phyloP scores from a whole-genome alignment of 2,329 filamentous ascomycete species.

The Paecilomyces fulvus region DNA sequence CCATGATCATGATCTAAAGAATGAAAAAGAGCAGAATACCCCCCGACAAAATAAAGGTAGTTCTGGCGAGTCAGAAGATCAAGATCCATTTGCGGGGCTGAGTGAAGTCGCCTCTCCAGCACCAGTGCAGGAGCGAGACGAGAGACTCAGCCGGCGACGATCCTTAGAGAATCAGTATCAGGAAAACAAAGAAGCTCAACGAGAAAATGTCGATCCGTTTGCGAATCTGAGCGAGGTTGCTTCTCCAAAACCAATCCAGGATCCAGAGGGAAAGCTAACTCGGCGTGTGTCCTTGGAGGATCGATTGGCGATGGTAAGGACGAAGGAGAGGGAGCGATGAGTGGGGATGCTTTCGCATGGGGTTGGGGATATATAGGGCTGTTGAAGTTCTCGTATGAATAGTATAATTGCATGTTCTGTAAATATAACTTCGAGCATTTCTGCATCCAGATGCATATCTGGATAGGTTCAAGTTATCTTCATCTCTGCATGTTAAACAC shows the following conservation, averaged over 20 bases:
- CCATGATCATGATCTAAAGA: neutral
- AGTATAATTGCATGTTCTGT: too few relatives aligned
- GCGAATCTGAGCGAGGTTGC: neutral
- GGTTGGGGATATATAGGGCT: neutral
- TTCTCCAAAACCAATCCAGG: neutral
- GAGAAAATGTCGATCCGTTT: neutral
- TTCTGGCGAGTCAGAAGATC: neutral
- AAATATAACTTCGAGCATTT: too few relatives aligned
- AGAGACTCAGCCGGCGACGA: neutral
- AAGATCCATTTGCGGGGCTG: neutral
- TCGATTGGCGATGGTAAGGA: neutral
- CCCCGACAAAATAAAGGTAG: neutral
- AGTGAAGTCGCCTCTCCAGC: neutral
- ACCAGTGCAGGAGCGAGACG: neutral
- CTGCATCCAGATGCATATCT: too few relatives aligned
- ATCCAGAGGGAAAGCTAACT: neutral
- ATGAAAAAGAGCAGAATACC: neutral
- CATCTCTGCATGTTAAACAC: too few relatives aligned
- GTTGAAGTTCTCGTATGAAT: too few relatives aligned
- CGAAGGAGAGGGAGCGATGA: neutral
- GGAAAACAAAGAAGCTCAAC: neutral
- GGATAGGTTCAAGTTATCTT: too few relatives aligned
- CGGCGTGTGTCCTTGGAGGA: neutral
- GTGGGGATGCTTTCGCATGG: neutral
- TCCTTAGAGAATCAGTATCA: neutral